These are phyloP conservation scores for Scheffersomyces lignicola DNA, from an alignment of 1,139 yeast genomes.

Conservation along the genomic window DNA sequence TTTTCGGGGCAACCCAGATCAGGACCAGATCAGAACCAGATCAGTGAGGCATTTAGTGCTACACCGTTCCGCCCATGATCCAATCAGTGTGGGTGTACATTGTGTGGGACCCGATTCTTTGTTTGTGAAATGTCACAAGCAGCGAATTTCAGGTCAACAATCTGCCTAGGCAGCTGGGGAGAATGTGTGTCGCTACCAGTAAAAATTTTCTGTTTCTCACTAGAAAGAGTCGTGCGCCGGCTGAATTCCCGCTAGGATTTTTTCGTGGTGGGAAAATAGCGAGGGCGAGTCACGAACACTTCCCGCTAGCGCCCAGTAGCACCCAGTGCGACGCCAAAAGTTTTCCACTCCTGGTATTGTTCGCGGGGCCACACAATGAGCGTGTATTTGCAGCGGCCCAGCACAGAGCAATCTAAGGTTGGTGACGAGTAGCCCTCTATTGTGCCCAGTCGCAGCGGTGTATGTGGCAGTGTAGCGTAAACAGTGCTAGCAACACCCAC, in stretches of 20 bases:
- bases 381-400: not conserved
- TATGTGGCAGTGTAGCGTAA: not conserved
- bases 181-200: not conserved
- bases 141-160: not conserved
- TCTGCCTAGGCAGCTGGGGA: not conserved
- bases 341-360: no score
- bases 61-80: no score
- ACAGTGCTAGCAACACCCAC: no score
- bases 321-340: no score
- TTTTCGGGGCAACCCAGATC: not conserved
- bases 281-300: not conserved
- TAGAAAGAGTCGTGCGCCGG: not conserved
- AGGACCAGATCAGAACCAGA: no score
- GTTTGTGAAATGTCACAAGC: not conserved
- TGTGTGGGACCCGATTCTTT: not conserved
- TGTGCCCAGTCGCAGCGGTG: not conserved
- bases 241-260: no score
- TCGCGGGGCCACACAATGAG: no score
- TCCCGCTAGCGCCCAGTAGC: not conserved
- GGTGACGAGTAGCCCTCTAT: not conserved
- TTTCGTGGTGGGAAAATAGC: conserved; percentile 1
- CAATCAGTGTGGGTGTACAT: no score
- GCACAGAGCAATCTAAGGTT: no score
- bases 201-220: not conserved
- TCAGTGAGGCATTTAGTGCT: not conserved